Evolutionary conservation across 257 asterid species (phyloP), one percentile per base, ranked within the genome.

Genomic region (Coffea canephora): DNA sequence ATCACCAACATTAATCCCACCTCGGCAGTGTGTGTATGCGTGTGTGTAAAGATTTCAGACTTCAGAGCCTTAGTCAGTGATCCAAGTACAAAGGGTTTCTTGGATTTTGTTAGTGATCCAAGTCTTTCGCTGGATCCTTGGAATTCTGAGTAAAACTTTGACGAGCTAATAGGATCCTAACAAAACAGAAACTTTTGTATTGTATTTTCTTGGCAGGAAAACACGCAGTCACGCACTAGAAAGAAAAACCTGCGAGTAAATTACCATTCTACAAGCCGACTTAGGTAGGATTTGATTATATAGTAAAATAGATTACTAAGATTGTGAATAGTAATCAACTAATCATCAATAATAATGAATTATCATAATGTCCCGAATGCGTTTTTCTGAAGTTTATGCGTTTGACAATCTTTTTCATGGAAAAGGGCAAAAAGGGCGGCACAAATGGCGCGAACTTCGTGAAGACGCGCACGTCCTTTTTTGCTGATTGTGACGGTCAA

Each of bases 401-500:
- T 13, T 39, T 34, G 34, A 31, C 34, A 31, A 31, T 31, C 34
- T 31, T 31, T 31, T 31, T 31, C 1, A 31, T 50, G 74, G 71
- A 25, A 69, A 43, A 43, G 31, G 78, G 41, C 75, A 83, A 84
- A 66, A 59, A 34, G 78, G 21, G 84, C 86, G 90, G 84, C 85
- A 79, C 21, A 70, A 74, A 78, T 83, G 90, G 87, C 87, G 88
- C 80, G 87, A 80, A 68, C 67, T 79, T 68, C 83, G 83, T 77
- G 82, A 87, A 82, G 68, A 59, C 48, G 46, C 65, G 74, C 90
- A 81, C 88, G 90, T 84, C 87, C 87, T 71, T 52, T 45, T 64
- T 79, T 70, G 80, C 49, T 45, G 69, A 76, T 69, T 59, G 75
- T 72, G 84, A 74, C 83, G 27, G 74, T 45, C 43, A 8, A 67